Conservation (phyloP, 768 basidiomycete genomes). For the Hortiboletus flavorubellus region DNA sequence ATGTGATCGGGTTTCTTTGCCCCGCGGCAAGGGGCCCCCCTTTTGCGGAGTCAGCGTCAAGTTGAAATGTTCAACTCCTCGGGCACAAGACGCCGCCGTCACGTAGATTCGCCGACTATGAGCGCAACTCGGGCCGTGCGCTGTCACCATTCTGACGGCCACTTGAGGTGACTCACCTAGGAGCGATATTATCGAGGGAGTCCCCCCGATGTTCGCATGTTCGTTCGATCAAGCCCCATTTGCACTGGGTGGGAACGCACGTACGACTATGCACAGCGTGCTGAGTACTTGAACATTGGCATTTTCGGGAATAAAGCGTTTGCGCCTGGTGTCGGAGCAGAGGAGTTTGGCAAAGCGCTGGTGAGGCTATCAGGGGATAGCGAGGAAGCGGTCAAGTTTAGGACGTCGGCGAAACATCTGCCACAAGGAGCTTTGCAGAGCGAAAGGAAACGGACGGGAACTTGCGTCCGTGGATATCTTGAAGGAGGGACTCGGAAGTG, state of each 20-base stretch:
- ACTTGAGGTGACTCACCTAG: background rate
- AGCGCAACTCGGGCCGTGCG: background rate
- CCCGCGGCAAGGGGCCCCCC: background rate
- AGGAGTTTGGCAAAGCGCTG: constrained; percentile 4
- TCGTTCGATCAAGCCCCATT: constrained; percentile 1
- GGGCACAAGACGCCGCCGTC: background rate
- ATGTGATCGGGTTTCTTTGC: no score
- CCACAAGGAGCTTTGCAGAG: background rate
- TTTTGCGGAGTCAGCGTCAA: no score
- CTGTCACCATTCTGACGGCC: background rate
- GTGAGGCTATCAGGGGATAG: constrained; percentile 3
- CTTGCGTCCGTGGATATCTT: background rate
- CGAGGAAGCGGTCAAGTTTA: constrained; percentile 2
- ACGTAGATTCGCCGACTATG: background rate
- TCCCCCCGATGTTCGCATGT: background rate
- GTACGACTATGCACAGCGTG: constrained; percentile 2
- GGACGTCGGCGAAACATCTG: background rate
- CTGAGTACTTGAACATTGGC: constrained; percentile 1
- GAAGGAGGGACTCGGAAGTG: background rate
- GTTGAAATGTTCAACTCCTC: background rate
- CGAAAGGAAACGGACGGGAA: constrained; percentile 4
- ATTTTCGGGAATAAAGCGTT: constrained; percentile 1
- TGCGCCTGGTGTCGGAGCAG: background rate
- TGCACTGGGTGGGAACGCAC: background rate
- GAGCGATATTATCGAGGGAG: background rate